Base-by-base conservation (phyloP, 768 basidiomycete species). In the Collybia mongolica region DNA sequence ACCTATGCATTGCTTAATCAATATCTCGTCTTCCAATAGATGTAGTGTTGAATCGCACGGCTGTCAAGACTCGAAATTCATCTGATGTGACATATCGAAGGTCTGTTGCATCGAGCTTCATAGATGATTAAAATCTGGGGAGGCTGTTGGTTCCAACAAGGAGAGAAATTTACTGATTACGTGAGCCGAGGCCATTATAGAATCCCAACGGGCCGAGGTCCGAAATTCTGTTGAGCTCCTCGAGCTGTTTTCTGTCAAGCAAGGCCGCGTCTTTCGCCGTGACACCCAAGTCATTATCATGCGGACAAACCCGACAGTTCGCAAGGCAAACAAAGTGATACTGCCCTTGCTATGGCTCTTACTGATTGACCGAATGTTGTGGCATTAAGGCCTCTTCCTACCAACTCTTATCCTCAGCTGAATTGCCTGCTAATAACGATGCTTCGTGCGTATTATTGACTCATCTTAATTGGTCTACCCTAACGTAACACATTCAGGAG, bases 41-140 rank as follows among this genome's bases (percentile, higher is more conserved):
- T 14, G 24, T 7, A 6, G 24, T 8, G n/a, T 3, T 47, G 43
- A 41, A 20, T 60, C 68, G 12, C 61, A 96, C 95, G 44, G 96
- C 92, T n/a, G 91, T 91, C 20, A 99, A 74, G n/a, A 97, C 93
- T 48, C 95, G 73, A 69, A 98, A 99, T 62, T 98, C 95, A 45
- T 98, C 95, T 7, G 87, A 75, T 2, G 89, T 85, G 48, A 98
- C 73, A 67, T 98, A 99, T 68, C 96, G 76, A 53, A 99, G 77
- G 73, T 98, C 97, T 17, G 91, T 93, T 18, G 90, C 92, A 66
- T 97, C 93, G 45, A 98, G 79, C 73, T 91, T 95, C 94, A 97
- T 97, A 53, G 46, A 72, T 15, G 20, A 39, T 32, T 24, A 12
- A 24, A 51, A 26, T 43, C 22, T 39, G 39, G 12, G 26, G 9